Base-by-base conservation (phyloP, 306 rosid species). In the Lathyrus sativus region DNA sequence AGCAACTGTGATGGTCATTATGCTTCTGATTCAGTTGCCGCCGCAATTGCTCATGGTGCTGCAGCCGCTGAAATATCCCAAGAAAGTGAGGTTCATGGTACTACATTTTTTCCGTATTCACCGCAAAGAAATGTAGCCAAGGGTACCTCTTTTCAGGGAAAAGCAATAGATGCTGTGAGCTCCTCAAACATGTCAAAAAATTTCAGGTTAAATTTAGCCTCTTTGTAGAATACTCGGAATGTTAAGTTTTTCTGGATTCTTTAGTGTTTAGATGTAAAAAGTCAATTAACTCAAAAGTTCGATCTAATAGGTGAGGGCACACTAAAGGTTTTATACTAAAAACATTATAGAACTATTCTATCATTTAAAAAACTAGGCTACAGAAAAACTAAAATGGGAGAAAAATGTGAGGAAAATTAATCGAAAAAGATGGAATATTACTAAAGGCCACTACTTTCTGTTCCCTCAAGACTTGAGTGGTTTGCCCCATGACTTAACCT, bases 21-120 rank as follows among this genome's bases (percentile, higher is more conserved):
- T 82, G 99, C 97, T 74, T 90, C 97, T 7, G 91, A 91, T 77
- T 85, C 99, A 26, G 97, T 91, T 78, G 95, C 96, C 74, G 86
- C 93, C 18, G 96, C 99, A 65, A 86, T 95, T 78, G 97, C 95
- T 18, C 86, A 79, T 82, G 97, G 96, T 76, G 88, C 90, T 48
- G 92, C 71, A 3, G 90, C 91, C 29, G 80, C 89, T 15, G 96
- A 87, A 84, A 76, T 84, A 70, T 76, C 86, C 67, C 88, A 82
- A 68, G 97, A 88, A 59, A 80, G 57, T 9, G 92, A 87, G 80
- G 76, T 51, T 69, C 85, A 70, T 58, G 79, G 79, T 51, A 68
- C 75, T 63, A 51, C 74, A 19, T 69, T 79, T 77, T 51, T 67
- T n/a, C 76, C 89, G 5, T 73, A 74, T 84, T 80, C 88, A 65